Base-by-base conservation (phyloP, 768 basidiomycete genomes). In the Russula brevipes region DNA sequence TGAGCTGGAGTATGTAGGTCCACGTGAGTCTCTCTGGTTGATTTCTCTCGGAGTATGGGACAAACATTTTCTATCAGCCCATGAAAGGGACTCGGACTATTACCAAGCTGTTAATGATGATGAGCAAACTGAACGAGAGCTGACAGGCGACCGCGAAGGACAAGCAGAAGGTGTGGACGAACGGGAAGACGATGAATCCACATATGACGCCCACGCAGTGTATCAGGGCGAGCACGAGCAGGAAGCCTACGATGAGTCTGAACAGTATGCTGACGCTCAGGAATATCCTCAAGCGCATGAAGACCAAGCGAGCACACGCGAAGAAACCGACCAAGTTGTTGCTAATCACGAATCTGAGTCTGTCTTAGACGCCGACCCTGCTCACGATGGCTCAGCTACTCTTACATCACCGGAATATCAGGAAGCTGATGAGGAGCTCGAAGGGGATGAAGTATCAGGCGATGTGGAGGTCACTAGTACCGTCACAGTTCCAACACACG, bases 301-400 rank as follows among this genome's bases (percentile, higher is more conserved):
- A 49, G 63, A 55, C 41, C 39, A 50, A 54, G 35, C 33, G 10
- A 24, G 30, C 19, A 30, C 46, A 44, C 58, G 24, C 35, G 63
- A 64, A 42, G 57, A 59, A 59, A 38, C 47, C 56, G 54, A 51
- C 49, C 58, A 64, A 51, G n/a, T 56, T 64, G 58, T 54, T 60
- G 54, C 58, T 56, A 41, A 50, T 51, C 49, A 56, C 41, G 63
- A 51, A 60, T 11, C 58, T 44, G 54, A 60, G 30, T 24, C 58
- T 54, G 54, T 55, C n/a, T 31, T 50, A 55, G 63, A 60, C 38
- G 46, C 42, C 49, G 58, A 60, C 42, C 33, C 41, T 41, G 17
- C 49, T 45, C 38, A 60, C 9, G 30, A 64, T 54, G 63, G 24
- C 46, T 12, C 57, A 60, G 36, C 36, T 56, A 41, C 45, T 56